Evolutionary conservation across 345 rosid species (phyloP), one percentile per base, ranked within the genome.

Genomic region (Gossypium longicalyx): DNA sequence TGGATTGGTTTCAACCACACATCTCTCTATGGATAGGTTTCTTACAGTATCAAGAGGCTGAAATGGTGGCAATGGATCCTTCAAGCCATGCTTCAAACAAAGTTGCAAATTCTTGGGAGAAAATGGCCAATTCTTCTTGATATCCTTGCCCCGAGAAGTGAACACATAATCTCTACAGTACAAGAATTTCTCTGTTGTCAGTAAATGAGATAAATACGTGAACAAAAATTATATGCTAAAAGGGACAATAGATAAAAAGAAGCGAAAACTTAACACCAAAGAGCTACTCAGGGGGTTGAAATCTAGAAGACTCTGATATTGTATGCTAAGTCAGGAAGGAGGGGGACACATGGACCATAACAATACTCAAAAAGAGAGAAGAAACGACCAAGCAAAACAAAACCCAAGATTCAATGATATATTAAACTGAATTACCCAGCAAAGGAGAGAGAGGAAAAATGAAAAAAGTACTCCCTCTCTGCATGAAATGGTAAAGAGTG

Each of bases 81-180:
- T 89, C 86, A 93, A 85, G 71, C 99, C 99, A 89, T 95, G 94
- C 74, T 86, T 85, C 83, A 89, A 76, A 65, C 92, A 93, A 90
- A 93, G 90, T 54, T 89, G 89, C 81, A 95, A 82, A 69, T 82
- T 90, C 69, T 88, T 85, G 61, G 47, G 8, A 13, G 99, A 95
- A 80, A 95, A 93, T 27, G 99, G 99, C 99, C 99, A 95, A 71
- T 82, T 95, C 73, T 86, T 85, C 80, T 85, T 83, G 86, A 95
- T 86, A 82, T 90, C 91, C 73, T 86, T 89, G 85, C 86, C 87
- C 77, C 99, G 76, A 76, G 89, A 80, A 61, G 84, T 73, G 68
- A 76, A 87, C 69, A 92, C 98, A 94, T 93, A 93, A 86, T 93
- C 93, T 85, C 99, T 95, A 85, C 92, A 88, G 69, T 70, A 69